phyloP scores from a whole-genome alignment of 768 basidiomycete species.

The Boletus rubescentipes region DNA sequence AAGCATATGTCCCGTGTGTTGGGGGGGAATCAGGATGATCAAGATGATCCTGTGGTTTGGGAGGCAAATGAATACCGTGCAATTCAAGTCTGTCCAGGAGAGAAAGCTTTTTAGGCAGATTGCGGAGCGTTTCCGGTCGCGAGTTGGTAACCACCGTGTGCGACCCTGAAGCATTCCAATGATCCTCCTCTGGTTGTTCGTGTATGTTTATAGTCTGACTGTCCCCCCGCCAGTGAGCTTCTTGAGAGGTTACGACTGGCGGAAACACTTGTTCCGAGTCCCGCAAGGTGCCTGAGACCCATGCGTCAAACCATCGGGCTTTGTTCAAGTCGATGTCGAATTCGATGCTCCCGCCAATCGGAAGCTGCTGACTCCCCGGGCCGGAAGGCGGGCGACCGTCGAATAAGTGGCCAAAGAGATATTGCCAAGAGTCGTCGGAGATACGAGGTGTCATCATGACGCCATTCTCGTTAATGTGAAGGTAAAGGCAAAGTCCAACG shows the following conservation, averaged over 20 bases:
- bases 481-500: constrained; percentile 75
- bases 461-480: constrained; percentile 60
- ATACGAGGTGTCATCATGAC: constrained; percentile 63
- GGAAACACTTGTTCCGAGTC: constrained; percentile 41
- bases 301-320: constrained; percentile 78
- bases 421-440: constrained; percentile 75
- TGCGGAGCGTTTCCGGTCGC: constrained; percentile 40
- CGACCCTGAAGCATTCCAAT: constrained; percentile 26
- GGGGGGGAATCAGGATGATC: constrained; percentile 16
- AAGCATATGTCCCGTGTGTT: constrained; percentile 31
- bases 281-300: constrained; percentile 57
- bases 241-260: constrained; percentile 37
- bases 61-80: constrained; percentile 38
- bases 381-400: constrained; percentile 38
- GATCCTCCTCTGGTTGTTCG: constrained; percentile 39
- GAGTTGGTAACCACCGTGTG: constrained; percentile 12
- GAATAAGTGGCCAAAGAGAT: constrained; percentile 65
- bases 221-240: constrained; percentile 46
- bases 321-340: constrained; percentile 79
- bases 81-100: constrained; percentile 64
- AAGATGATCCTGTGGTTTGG: constrained; percentile 19
- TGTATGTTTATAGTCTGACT: constrained; percentile 49
- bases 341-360: constrained; percentile 78
- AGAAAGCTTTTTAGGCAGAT: constrained; percentile 65
- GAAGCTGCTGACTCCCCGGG: constrained; percentile 42